A percentile compares a stretch with the other conserved stretches of the same genome.
phyloP scores from a whole-genome alignment of 306 rosid species.

The Ormosia emarginata region DNA sequence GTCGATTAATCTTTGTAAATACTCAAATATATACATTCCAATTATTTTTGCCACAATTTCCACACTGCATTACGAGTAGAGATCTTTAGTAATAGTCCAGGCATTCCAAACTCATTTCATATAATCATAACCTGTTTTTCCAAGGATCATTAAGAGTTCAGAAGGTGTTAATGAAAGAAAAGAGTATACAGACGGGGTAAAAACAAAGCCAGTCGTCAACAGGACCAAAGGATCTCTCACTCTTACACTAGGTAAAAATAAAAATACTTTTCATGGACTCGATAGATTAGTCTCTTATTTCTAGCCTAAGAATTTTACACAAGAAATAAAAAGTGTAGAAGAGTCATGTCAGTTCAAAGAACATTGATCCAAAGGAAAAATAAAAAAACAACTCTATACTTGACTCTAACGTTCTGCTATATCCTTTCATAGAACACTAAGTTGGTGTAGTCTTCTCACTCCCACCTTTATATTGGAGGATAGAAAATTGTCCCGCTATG shows the following conservation, averaged over 20 bases:
- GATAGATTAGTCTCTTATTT: neutral
- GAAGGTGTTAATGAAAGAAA: neutral
- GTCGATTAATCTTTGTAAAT: neutral
- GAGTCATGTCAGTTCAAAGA: constrained; percentile 1
- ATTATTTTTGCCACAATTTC: neutral
- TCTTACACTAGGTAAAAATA: neutral
- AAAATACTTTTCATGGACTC: constrained; percentile 5
- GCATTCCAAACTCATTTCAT: neutral
- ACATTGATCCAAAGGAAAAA: constrained; percentile 16
- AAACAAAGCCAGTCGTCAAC: constrained; percentile 10
- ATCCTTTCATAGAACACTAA: constrained; percentile 18
- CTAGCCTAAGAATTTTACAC: constrained; percentile 29
- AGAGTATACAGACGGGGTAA: neutral
- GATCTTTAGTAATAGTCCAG: neutral
- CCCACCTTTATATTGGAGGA: constrained; percentile 28
- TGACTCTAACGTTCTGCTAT: constrained; percentile 1
- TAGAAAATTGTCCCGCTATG: neutral
- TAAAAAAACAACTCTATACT: constrained; percentile 9
- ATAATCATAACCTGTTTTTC: neutral
- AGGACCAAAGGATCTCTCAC: constrained; percentile 14
- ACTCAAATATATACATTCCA: neutral
- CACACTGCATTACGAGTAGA: neutral
- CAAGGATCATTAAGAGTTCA: neutral
- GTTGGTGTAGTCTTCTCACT: constrained; percentile 21
- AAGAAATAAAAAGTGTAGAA: neutral